Evolutionary conservation across 2,329 filamentous ascomycete species (phyloP).

Genomic region (Parafenestella ontariensis): DNA sequence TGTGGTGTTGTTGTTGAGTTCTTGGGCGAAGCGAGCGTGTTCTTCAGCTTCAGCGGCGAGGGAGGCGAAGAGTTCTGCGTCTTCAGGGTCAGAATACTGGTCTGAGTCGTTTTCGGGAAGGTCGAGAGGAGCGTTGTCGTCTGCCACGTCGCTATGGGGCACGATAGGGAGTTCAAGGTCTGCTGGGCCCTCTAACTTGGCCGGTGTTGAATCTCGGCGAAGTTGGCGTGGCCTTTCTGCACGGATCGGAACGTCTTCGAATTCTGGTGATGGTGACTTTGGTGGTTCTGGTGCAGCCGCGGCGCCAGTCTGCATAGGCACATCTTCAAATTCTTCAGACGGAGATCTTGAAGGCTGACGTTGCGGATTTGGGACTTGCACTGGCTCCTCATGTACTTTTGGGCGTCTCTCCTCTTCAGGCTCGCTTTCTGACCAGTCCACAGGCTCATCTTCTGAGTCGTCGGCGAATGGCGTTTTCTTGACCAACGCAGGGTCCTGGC

Average conservation of each 20-base stretch:
- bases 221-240: constrained; percentile 15
- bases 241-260: constrained; percentile 57
- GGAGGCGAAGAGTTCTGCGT: constrained; percentile 85
- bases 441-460: constrained; percentile 48
- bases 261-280: constrained; percentile 57
- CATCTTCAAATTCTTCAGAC: constrained; percentile 61
- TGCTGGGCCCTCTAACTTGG: constrained; percentile 31
- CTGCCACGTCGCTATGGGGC: constrained; percentile 39
- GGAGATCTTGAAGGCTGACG: constrained; percentile 44
- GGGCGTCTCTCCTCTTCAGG: constrained; percentile 30
- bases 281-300: constrained; percentile 16
- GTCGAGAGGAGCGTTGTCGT: constrained; percentile 36
- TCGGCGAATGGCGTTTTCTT: constrained; percentile 31
- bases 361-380: constrained; percentile 38
- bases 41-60: constrained; percentile 92
- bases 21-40: constrained; percentile 89
- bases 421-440: constrained; percentile 65
- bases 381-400: constrained; percentile 1
- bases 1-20: constrained; percentile 78
- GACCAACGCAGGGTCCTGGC: constrained; percentile 22
- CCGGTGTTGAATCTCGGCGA: constrained; percentile 32
- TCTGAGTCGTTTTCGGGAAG: constrained; percentile 42
- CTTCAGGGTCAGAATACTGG: constrained; percentile 79
- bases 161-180: constrained; percentile 39
- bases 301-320: constrained; percentile 31